These are phyloP conservation scores for Barnettozyma salicaria DNA, from an alignment of 805 yeast genomes.

Conservation along the genomic window DNA sequence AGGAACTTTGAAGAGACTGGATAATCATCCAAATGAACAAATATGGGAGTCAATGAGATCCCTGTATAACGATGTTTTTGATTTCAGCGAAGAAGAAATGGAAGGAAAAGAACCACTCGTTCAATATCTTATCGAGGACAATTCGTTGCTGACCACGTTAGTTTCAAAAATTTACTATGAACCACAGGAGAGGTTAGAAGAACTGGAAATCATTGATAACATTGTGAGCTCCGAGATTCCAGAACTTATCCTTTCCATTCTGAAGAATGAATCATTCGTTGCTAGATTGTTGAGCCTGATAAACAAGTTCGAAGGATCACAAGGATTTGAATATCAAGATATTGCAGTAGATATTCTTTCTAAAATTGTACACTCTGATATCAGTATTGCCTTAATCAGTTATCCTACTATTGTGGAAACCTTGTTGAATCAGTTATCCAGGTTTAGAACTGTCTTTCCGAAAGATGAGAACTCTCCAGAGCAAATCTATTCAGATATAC, in stretches of 20 bases:
- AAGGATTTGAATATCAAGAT: not conserved
- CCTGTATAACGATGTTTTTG: conserved; percentile 16
- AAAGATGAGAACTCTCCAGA: conserved; percentile 6
- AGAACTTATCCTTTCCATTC: not conserved
- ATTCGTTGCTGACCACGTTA: not conserved
- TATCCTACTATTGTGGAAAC: conserved; percentile 4
- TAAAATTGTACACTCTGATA: not conserved
- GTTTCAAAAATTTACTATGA: not conserved
- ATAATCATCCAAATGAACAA: conserved; percentile 17
- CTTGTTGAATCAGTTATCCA: conserved; percentile 6
- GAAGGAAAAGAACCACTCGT: conserved; percentile 4
- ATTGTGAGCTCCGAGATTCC: not conserved
- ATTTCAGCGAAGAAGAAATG: conserved; percentile 12
- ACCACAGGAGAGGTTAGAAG: not conserved
- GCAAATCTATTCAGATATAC: conserved; percentile 14
- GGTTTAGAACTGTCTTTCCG: conserved; percentile 1
- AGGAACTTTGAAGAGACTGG: conserved; percentile 1
- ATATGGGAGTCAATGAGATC: conserved; percentile 13
- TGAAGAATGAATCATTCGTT: conserved; percentile 1
- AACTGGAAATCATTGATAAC: conserved; percentile 2
- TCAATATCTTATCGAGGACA: not conserved
- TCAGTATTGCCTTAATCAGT: conserved; percentile 2
- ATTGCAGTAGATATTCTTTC: conserved; percentile 1
- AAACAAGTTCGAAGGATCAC: not conserved
- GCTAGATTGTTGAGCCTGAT: not conserved